Conservation (phyloP, 1,139 yeast species). For the Debaryomyces coudertii region DNA sequence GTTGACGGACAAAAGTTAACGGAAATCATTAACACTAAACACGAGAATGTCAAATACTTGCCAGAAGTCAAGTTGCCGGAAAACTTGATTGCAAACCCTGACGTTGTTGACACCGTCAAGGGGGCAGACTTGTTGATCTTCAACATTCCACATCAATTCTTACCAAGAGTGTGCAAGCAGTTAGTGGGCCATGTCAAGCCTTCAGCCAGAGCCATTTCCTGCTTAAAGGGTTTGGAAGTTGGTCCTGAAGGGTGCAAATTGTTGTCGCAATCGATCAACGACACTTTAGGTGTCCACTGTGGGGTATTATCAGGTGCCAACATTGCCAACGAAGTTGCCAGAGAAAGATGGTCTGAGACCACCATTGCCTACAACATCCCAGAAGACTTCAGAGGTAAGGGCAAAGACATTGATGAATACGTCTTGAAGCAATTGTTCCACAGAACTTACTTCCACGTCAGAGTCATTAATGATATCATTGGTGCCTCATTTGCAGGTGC, state of each 20-base stretch:
- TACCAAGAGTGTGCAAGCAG: slow-evolving; percentile 71
- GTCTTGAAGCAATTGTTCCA: slow-evolving; percentile 80
- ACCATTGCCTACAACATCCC: slow-evolving; percentile 87
- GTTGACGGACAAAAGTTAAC: slow-evolving; percentile 74
- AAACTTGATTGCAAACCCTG: slow-evolving; percentile 84
- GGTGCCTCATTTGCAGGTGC: slow-evolving; percentile 97
- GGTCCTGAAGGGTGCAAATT: slow-evolving; percentile 77
- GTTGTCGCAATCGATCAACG: slow-evolving; percentile 73
- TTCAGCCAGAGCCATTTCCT: slow-evolving; percentile 80
- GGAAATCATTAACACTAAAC: slow-evolving; percentile 81
- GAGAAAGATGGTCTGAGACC: slow-evolving; percentile 92
- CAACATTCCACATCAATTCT: slow-evolving; percentile 94
- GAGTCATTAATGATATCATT: slow-evolving; percentile 84
- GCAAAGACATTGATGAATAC: slow-evolving; percentile 70
- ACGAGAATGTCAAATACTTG: slow-evolving; percentile 87
- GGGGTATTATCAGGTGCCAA: slow-evolving; percentile 96
- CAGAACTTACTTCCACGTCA: slow-evolving; percentile 93
- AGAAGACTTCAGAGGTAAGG: slow-evolving; percentile 67
- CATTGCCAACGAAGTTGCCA: slow-evolving; percentile 92
- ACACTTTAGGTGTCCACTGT: slow-evolving; percentile 80
- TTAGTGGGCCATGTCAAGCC: slow-evolving; percentile 73
- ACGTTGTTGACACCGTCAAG: slow-evolving; percentile 67
- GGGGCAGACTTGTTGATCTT: slow-evolving; percentile 84
- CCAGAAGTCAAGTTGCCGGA: slow-evolving; percentile 80
- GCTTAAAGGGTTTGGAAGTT: slow-evolving; percentile 91